Conservation (phyloP, 2,329 filamentous ascomycete genomes). For the Lecanicillium sp. region DNA sequence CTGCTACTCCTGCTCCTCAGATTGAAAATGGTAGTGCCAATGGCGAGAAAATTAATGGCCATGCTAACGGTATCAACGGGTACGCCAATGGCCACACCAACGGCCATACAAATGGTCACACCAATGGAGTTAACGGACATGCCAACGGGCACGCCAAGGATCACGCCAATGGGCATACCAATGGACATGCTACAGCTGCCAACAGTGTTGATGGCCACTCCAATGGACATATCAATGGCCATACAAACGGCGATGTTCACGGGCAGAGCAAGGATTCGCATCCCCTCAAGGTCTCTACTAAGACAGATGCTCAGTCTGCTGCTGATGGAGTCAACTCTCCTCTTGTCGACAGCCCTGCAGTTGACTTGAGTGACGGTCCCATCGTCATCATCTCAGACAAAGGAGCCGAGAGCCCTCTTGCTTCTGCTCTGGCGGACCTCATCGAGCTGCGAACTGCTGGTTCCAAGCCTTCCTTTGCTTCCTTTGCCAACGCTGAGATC, state of each 20-base stretch:
- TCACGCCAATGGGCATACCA: slow-evolving; percentile 1
- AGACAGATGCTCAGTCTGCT: not conserved
- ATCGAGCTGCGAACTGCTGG: slow-evolving; percentile 16
- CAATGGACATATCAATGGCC: slow-evolving; percentile 1
- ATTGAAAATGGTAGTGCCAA: slow-evolving; percentile 6
- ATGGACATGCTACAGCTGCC: slow-evolving; percentile 1
- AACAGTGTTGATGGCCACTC: not conserved
- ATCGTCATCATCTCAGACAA: slow-evolving; percentile 19
- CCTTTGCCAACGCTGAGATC: slow-evolving; percentile 12
- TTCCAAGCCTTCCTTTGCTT: slow-evolving; percentile 10
- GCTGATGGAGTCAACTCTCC: not conserved
- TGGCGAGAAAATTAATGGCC: not conserved
- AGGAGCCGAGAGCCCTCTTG: slow-evolving; percentile 11
- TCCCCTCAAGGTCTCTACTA: not conserved
- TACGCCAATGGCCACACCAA: not conserved
- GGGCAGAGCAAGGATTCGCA: not conserved
- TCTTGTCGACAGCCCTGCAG: not conserved
- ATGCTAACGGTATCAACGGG: not conserved
- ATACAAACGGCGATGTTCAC: not conserved
- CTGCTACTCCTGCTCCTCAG: not conserved
- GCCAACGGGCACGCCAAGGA: slow-evolving; percentile 3
- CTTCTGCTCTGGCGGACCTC: slow-evolving; percentile 12
- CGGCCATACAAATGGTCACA: not conserved
- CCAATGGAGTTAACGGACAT: slow-evolving; percentile 1
- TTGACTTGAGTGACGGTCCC: slow-evolving; percentile 9